Percentiles rank a stretch among this genome's conserved stretches.
Conservation (phyloP, 2,329 filamentous ascomycete species). For the Pleomassaria siparia region DNA sequence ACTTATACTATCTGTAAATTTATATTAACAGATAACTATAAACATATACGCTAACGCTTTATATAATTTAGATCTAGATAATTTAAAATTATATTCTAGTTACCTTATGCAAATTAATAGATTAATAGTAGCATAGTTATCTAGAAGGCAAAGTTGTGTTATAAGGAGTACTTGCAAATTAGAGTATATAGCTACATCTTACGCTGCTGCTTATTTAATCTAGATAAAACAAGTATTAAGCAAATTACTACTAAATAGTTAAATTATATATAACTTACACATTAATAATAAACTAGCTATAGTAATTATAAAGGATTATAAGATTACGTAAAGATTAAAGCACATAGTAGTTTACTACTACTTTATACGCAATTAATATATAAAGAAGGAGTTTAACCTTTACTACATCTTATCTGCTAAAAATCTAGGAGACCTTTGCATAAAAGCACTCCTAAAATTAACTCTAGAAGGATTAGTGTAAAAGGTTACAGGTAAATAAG, state of each 20-base stretch:
- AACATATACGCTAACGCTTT: background rate
- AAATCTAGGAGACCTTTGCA: background rate
- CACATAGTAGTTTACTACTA: background rate
- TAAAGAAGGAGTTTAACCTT: background rate
- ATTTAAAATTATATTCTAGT: background rate
- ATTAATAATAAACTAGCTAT: background rate
- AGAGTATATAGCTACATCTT: background rate
- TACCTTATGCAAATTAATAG: background rate
- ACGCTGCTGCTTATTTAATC: background rate
- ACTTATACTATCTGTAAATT: too few relatives aligned
- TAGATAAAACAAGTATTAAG: background rate
- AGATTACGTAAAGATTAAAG: background rate
- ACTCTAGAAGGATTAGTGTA: too few relatives aligned
- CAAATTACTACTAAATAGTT: background rate
- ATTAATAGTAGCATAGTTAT: background rate
- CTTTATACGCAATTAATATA: background rate
- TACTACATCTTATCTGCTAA: background rate
- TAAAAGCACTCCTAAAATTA: background rate
- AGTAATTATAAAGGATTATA: background rate
- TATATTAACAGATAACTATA: background rate
- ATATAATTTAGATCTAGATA: background rate
- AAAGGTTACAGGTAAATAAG: too few relatives aligned
- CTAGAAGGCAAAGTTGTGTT: background rate
- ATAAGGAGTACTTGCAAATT: background rate
- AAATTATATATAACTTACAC: background rate